Base-by-base conservation (phyloP, 2,329 filamentous ascomycete species). In the Raffaelea ambrosiae region DNA sequence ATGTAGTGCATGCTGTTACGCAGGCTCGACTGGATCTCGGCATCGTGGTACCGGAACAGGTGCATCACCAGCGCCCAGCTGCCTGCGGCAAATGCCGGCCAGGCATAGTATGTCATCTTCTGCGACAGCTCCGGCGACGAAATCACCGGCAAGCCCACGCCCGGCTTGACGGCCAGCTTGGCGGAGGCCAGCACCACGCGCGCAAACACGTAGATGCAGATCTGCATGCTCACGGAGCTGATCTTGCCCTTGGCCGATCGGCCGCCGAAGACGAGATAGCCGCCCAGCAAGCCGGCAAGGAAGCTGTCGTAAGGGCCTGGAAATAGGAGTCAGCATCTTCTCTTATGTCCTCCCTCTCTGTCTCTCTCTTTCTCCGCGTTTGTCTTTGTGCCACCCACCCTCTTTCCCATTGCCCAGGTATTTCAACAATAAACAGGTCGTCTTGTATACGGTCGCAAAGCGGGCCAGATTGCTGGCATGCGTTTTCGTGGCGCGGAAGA, bases 1-100 rank as follows among this genome's bases (percentile, higher is more conserved):
- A 98, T 95, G 62, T 98, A 98, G 58, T 81, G 87, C 93, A 98
- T 98, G 71, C 89, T 96, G 68, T 83, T 90, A 64, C 88, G 79
- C 73, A 98, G 69, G 65, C 90, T 96, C 51, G 83, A 81, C 74
- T 96, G 93, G 62, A 98, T 77, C 48, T 86, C 88, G 59, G 94
- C 88, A 5, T 93, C 89, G 69, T 97, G 83, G 78, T 86, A 87
- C 58, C 86, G 79, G 72, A 96, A 98, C 52, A 98, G 68, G 69
- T 91, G 88, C 93, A 98, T 98, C 54, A 98, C 89, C 60, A 81
- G 73, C 4, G 84, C 93, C 93, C 93, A 98, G 61, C 85, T 94
- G 54, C 91, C 59, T 57, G 84, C 86, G 39, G 93, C 91, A 68
- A 98, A 98, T 2, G 84, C 84, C 2, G 91, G 88, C 91, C 93